Conservation (phyloP, 352 stramenopile genomes). For the Lagenidium sp. region DNA sequence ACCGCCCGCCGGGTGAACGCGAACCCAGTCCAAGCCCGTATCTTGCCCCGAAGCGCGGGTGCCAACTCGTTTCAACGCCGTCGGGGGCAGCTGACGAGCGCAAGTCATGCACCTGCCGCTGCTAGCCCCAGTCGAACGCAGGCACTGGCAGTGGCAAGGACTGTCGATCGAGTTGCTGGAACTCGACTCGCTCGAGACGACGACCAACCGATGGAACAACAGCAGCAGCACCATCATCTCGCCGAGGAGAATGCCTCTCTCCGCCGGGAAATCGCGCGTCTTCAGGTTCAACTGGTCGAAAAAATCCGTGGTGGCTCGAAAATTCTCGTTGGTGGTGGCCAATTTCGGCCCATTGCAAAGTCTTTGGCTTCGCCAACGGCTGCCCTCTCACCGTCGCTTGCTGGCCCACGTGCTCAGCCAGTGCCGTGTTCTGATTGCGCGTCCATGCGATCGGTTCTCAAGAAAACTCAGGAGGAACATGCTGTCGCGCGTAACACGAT, state of each 20-base stretch:
- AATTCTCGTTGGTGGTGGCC: constrained; percentile 10
- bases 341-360: constrained; percentile 6
- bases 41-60: too few species aligned
- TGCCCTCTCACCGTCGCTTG: not conserved
- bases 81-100: too few species aligned
- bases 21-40: too few species aligned
- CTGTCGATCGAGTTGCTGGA: too few species aligned
- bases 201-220: not conserved
- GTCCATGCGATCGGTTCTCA: not conserved
- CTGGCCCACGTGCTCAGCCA: not conserved
- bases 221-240: not conserved
- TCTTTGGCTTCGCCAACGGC: not conserved
- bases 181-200: too few species aligned
- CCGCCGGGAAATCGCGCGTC: constrained; percentile 3
- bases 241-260: constrained; percentile 8
- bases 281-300: constrained; percentile 11
- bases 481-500: not conserved
- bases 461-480: not conserved
- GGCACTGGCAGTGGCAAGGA: too few species aligned
- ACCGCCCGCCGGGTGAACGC: too few species aligned
- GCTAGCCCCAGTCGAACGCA: too few species aligned
- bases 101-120: too few species aligned
- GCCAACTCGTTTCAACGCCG: too few species aligned
- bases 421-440: not conserved
- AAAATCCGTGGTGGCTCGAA: constrained; percentile 12